Evolutionary conservation across 2,329 filamentous ascomycete genomes (phyloP).

Genomic region (Blumeriella jaapii): DNA sequence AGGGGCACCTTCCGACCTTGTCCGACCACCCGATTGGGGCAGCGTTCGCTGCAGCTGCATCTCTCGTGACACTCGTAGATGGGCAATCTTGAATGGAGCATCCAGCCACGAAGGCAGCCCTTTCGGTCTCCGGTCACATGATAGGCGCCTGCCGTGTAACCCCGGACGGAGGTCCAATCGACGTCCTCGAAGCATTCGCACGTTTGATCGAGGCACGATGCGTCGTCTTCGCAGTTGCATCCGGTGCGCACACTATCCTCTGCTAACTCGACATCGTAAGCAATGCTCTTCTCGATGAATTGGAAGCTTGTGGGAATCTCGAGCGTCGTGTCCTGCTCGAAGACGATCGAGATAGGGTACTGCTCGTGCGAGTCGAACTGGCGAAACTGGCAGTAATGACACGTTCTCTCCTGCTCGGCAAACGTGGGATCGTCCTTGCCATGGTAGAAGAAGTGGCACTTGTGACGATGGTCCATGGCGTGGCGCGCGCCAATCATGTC

Average conservation of each 20-base stretch:
- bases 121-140: slow-evolving; percentile 40
- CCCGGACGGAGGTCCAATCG: too few species aligned
- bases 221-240: slow-evolving; percentile 51
- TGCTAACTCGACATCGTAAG: slow-evolving; percentile 46
- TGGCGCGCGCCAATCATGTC: too few species aligned
- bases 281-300: slow-evolving; percentile 53
- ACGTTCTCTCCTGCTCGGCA: slow-evolving; percentile 32
- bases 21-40: slow-evolving; percentile 68
- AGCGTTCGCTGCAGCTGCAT: slow-evolving; percentile 52
- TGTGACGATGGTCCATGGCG: slow-evolving; percentile 1
- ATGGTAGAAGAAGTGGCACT: slow-evolving; percentile 7
- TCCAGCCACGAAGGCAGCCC: slow-evolving; percentile 40
- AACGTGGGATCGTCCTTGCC: background rate
- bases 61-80: slow-evolving; percentile 73
- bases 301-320: slow-evolving; percentile 51
- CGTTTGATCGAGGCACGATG: slow-evolving; percentile 54
- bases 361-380: slow-evolving; percentile 37
- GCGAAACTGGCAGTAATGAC: slow-evolving; percentile 51
- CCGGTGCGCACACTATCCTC: slow-evolving; percentile 53
- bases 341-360: slow-evolving; percentile 51
- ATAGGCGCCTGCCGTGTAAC: too few species aligned
- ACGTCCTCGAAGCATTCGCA: slow-evolving; percentile 56
- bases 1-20: slow-evolving; percentile 58
- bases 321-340: slow-evolving; percentile 41
- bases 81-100: slow-evolving; percentile 43